Evolutionary conservation across 306 rosid species (phyloP).

Genomic region (Parietaria judaica): DNA sequence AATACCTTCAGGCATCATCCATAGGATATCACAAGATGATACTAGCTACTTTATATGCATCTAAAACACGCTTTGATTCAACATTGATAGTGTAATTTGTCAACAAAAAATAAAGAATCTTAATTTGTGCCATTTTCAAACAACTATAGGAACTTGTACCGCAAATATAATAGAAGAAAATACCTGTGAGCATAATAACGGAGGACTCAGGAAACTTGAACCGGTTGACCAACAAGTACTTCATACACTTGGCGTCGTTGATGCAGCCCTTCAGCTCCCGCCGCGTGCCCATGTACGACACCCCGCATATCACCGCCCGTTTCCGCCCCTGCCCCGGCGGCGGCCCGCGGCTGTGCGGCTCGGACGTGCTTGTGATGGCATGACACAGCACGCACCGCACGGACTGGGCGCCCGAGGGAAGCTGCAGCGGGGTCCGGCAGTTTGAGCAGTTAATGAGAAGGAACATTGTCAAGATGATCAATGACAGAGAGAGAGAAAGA

Average conservation of each 20-base stretch:
- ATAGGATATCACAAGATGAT: too few relatives aligned
- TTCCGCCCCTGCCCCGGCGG: slow-evolving; percentile 24
- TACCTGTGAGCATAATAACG: slow-evolving; percentile 43
- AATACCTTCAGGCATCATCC: too few relatives aligned
- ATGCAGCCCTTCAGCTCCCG: slow-evolving; percentile 39
- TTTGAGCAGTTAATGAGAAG: slow-evolving; percentile 32
- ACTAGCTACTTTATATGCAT: too few relatives aligned
- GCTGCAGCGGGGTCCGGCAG: slow-evolving; percentile 35
- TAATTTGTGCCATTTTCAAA: too few relatives aligned
- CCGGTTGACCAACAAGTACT: slow-evolving; percentile 35
- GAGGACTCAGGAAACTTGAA: slow-evolving; percentile 38
- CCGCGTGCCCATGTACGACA: slow-evolving; percentile 28
- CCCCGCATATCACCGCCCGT: slow-evolving; percentile 45
- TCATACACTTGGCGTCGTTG: slow-evolving; percentile 50
- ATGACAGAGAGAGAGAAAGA: too few relatives aligned
- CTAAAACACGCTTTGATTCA: too few relatives aligned
- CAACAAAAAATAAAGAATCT: too few relatives aligned
- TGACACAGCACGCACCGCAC: slow-evolving; percentile 36
- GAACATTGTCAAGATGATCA: slow-evolving; percentile 1
- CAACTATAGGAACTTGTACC: too few relatives aligned
- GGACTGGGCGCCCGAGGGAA: slow-evolving; percentile 28
- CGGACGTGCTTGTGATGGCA: slow-evolving; percentile 27
- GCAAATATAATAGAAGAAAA: too few relatives aligned
- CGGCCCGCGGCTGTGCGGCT: slow-evolving; percentile 19
- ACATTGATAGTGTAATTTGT: too few relatives aligned